Conservation (phyloP, 257 asterid species). For the Salvia miltiorrhiza region DNA sequence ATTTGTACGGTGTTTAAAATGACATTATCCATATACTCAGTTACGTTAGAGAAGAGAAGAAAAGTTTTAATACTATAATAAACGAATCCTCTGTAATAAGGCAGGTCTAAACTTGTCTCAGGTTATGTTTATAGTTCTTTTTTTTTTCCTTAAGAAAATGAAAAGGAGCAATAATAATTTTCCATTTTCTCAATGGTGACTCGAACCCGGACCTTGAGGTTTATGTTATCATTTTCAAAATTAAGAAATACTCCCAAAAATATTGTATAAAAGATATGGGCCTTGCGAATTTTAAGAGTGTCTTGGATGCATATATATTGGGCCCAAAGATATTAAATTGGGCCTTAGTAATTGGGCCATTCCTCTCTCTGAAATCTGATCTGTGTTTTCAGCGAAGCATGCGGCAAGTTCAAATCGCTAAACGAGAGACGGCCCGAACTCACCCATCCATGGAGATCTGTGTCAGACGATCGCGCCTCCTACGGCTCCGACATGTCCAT, state of each 20-base stretch:
- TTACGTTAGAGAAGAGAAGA: background rate
- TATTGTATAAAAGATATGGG: background rate
- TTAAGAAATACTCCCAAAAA: background rate
- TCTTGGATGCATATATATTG: no score
- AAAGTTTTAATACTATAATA: background rate
- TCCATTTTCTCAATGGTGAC: no score
- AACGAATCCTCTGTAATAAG: background rate
- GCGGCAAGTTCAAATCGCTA: conserved; percentile 60
- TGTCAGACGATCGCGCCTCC: conserved; percentile 46
- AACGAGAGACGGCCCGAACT: conserved; percentile 60
- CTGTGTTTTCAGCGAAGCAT: conserved; percentile 62
- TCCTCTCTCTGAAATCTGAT: background rate
- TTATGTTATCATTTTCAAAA: no score
- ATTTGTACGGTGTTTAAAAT: background rate
- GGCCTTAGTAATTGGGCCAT: background rate
- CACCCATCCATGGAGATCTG: conserved; percentile 45
- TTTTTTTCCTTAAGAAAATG: no score
- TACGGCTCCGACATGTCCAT: conserved; percentile 58
- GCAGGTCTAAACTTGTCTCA: background rate
- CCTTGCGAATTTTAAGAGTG: background rate
- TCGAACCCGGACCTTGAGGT: no score
- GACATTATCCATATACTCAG: background rate
- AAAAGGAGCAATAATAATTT: no score
- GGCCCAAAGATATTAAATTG: background rate
- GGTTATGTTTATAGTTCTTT: background rate